Percentiles rank a stretch among this genome's conserved stretches.
These are phyloP conservation scores for Cladophialophora immunda DNA, from an alignment of 2,329 filamentous ascomycete species.

Conservation along the genomic window DNA sequence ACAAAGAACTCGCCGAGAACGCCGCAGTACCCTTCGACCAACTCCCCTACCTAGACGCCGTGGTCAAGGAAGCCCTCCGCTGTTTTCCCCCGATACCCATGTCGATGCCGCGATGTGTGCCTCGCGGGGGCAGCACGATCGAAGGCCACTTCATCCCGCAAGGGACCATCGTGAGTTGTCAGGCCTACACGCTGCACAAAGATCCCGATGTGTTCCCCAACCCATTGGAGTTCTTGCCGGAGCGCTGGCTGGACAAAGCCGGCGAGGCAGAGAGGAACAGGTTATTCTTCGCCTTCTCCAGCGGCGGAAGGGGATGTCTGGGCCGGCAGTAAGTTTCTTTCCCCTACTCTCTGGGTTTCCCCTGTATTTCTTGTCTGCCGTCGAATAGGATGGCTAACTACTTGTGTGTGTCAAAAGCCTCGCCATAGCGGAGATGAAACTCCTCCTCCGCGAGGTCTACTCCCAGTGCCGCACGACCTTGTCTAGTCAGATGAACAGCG, in stretches of 20 bases:
- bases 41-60: conserved; percentile 56
- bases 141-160: conserved; percentile 46
- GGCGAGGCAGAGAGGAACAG: conserved; percentile 27
- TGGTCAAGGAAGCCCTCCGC: conserved; percentile 58
- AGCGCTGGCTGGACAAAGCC: conserved; percentile 36
- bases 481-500: conserved; percentile 62
- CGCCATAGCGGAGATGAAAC: conserved; percentile 74
- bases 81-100: conserved; percentile 54
- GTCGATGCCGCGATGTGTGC: conserved; percentile 43
- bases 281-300: conserved; percentile 31
- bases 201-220: conserved; percentile 39
- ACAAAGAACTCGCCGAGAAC: conserved; percentile 60
- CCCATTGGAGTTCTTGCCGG: conserved; percentile 34
- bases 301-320: conserved; percentile 32
- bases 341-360: neutral
- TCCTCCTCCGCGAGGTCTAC: conserved; percentile 69
- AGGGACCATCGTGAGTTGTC: conserved; percentile 43
- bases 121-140: conserved; percentile 49
- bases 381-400: conserved; percentile 20
- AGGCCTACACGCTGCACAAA: conserved; percentile 41
- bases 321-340: conserved; percentile 61
- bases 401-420: conserved; percentile 51
- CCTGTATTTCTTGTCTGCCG: neutral
- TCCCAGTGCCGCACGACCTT: conserved; percentile 62
- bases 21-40: conserved; percentile 39